These are phyloP conservation scores for Vickermania spadyakhi DNA, from an alignment of 208 protist genomes.

Conservation along the genomic window DNA sequence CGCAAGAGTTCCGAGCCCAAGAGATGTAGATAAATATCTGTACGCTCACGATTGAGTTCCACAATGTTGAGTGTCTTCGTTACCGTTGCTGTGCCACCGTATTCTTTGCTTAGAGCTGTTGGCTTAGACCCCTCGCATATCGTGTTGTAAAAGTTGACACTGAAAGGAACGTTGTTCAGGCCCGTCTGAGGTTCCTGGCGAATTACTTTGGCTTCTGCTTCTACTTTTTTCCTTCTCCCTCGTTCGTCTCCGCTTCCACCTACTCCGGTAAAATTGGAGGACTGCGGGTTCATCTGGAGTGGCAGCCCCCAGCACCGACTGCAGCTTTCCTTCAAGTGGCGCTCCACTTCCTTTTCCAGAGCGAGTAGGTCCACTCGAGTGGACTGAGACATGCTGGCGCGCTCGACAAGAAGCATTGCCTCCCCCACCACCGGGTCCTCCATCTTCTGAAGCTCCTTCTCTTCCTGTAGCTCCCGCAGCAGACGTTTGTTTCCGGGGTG, in stretches of 20 bases:
- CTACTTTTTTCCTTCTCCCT: neutral
- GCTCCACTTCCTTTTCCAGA: conserved; percentile 26
- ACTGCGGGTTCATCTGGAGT: conserved; percentile 12
- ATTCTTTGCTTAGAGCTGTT: conserved; percentile 11
- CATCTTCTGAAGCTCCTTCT: conserved; percentile 2
- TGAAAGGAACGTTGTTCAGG: neutral
- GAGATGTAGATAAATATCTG: conserved; percentile 25
- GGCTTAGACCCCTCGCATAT: conserved; percentile 4
- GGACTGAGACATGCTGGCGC: conserved; percentile 18
- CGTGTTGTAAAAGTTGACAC: conserved; percentile 6
- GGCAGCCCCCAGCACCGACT: conserved; percentile 29
- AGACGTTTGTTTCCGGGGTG: conserved; percentile 8
- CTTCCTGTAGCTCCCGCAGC: conserved; percentile 9
- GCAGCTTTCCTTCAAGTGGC: conserved; percentile 8
- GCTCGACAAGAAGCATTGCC: conserved; percentile 28
- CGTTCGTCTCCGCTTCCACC: neutral
- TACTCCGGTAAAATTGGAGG: conserved; percentile 10
- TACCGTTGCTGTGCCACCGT: conserved; percentile 38
- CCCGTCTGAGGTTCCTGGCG: neutral
- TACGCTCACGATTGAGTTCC: conserved; percentile 36
- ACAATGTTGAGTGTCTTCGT: conserved; percentile 26
- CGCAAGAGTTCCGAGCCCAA: conserved; percentile 40
- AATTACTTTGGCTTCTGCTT: conserved; percentile 3
- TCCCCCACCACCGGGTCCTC: conserved; percentile 16
- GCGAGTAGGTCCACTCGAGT: conserved; percentile 22